These are phyloP conservation scores for Aspergillus luchuensis DNA, from an alignment of 2,329 filamentous ascomycete genomes.

Conservation along the genomic window DNA sequence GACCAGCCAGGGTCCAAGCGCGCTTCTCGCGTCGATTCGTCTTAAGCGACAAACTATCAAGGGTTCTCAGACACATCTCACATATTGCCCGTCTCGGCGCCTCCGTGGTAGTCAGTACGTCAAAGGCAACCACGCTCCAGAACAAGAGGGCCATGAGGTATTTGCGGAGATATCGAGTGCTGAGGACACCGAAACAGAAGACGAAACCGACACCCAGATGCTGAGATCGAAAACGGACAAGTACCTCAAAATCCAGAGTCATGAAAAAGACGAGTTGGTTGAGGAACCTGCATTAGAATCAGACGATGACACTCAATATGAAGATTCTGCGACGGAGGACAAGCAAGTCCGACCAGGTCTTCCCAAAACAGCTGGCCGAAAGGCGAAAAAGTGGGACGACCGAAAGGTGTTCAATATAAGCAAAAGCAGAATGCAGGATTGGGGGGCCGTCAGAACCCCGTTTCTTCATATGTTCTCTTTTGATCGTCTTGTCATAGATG, in stretches of 20 bases:
- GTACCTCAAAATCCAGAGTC: constrained; percentile 10
- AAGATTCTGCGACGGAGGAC: constrained; percentile 13
- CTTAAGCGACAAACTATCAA: constrained; percentile 32
- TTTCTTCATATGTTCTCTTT: constrained; percentile 64
- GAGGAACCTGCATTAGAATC: not conserved
- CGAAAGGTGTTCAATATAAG: constrained; percentile 29
- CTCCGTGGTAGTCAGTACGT: constrained; percentile 33
- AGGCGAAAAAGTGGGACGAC: constrained; percentile 20
- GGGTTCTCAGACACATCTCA: constrained; percentile 41
- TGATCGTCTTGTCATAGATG: constrained; percentile 64
- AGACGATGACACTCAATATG: constrained; percentile 12
- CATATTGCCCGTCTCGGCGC: constrained; percentile 40
- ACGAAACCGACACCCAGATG: constrained; percentile 9
- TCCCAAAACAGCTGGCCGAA: constrained; percentile 11
- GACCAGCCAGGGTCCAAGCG: constrained; percentile 28
- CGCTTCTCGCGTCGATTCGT: constrained; percentile 36
- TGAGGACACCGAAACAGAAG: constrained; percentile 17
- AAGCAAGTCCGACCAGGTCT: not conserved
- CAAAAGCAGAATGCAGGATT: constrained; percentile 15
- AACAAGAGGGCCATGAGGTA: not conserved
- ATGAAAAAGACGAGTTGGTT: not conserved
- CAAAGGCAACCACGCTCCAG: constrained; percentile 17
- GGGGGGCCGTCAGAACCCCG: constrained; percentile 33
- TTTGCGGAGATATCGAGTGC: constrained; percentile 24
- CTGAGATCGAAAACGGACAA: constrained; percentile 22